Evolutionary conservation across 2,329 filamentous ascomycete species (phyloP), one percentile per base, ranked within the genome.

Genomic region (Curvularia hawaiiensis): DNA sequence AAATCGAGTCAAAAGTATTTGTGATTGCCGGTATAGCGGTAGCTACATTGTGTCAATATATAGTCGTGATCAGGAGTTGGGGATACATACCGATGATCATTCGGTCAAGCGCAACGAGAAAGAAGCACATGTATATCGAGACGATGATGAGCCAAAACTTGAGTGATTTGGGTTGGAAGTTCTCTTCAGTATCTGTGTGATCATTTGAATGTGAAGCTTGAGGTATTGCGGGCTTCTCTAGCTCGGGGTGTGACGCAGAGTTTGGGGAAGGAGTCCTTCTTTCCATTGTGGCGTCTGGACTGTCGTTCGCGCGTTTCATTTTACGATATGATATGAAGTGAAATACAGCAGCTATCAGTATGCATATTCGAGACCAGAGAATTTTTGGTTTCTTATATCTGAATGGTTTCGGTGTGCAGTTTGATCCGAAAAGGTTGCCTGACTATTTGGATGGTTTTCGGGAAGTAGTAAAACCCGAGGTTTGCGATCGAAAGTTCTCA

Each of bases 21-120:
- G 66, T 73, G 26, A 74, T 68, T 11, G 65, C 61, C 1, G 71
- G 69, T 6, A 72, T 63, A 31, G 67, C 68, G 1, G 68, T 64
- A 16, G 67, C 62, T 44, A n/a, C 16, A n/a, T 11, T 11, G 3
- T 35, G 12, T 35, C 12, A 35, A 14, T 6, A 35, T 5, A 11
- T 24, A 3, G 28, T 31, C 7, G n/a, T 24, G 14, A 14, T 16
- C 18, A 12, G 14, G n/a, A 8, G 1, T 11, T 16, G n/a, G 1
- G 7, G 12, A 4, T 9, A 28, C 47, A 1, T 41, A 51, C 53
- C 47, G 10, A 68, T 59, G 22, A 67, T 69, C 31, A 62, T 62
- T 18, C 63, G 60, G 43, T 66, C 63, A 22, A 72, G 55, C 1
- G 64, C 64, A 44, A 71, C 53, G 10, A 73, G 60, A 52, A 71